Evolutionary conservation across 202 grass and related monocot species (phyloP).

Genomic region (Eragrostis tef): DNA sequence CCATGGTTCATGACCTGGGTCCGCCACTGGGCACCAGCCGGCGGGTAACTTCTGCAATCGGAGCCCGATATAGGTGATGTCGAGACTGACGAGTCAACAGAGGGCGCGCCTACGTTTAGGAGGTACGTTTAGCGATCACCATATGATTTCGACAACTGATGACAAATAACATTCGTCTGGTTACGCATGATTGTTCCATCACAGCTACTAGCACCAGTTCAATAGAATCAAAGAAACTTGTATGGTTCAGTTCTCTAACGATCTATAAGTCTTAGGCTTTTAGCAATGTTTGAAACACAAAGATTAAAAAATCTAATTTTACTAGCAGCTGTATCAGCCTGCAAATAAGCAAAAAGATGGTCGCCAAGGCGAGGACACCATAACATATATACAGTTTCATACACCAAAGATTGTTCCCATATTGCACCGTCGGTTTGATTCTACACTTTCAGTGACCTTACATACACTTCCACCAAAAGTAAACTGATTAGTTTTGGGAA

Average conservation of each 20-base stretch:
- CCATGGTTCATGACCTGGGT: too few species aligned
- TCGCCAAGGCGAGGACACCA: background rate
- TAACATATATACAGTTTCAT: slow-evolving; percentile 32
- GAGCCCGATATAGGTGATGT: background rate
- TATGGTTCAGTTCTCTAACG: background rate
- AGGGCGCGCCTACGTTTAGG: background rate
- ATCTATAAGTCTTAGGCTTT: too few species aligned
- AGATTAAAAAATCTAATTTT: too few species aligned
- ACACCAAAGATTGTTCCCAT: slow-evolving; percentile 6
- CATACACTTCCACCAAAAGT: slow-evolving; percentile 4
- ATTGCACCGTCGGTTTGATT: slow-evolving; percentile 8
- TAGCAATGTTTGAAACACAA: too few species aligned
- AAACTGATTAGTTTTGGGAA: background rate
- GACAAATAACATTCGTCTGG: too few species aligned
- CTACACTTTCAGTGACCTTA: slow-evolving; percentile 3
- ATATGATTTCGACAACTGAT: background rate
- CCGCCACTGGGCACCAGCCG: too few species aligned
- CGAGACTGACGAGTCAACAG: background rate
- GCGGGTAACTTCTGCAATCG: too few species aligned
- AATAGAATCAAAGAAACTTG: background rate
- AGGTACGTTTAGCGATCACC: background rate
- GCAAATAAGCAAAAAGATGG: background rate
- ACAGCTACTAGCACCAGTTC: background rate
- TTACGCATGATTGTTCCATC: too few species aligned
- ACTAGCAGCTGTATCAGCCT: too few species aligned